Percentiles rank a stretch among this genome's conserved stretches.
phyloP scores from a whole-genome alignment of 106 monocot genomes.

The Vanilla planifolia region DNA sequence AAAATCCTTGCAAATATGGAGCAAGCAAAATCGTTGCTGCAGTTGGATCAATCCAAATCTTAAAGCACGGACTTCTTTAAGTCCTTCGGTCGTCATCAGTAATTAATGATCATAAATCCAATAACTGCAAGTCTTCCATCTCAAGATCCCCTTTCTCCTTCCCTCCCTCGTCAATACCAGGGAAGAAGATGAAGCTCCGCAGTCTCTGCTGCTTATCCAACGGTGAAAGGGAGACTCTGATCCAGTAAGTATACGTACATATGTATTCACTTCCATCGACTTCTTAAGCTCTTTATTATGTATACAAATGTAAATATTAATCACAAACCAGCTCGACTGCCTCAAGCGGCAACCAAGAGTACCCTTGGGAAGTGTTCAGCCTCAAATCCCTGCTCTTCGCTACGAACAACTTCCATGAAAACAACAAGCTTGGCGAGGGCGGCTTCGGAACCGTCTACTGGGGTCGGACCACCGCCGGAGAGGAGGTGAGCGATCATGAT shows the following conservation, averaged over 20 bases:
- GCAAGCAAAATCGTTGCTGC: too few species aligned
- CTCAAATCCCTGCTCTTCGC: conserved; percentile 14
- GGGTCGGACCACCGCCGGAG: conserved; percentile 10
- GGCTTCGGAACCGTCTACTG: conserved; percentile 21
- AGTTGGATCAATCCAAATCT: too few species aligned
- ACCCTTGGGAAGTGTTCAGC: conserved; percentile 14
- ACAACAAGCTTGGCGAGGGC: conserved; percentile 19
- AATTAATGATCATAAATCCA: too few species aligned
- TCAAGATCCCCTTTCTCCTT: background rate
- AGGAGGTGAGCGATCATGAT: conserved; percentile 1
- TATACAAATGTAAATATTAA: background rate
- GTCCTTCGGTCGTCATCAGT: too few species aligned
- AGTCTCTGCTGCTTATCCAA: background rate
- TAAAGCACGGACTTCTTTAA: too few species aligned
- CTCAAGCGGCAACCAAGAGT: background rate
- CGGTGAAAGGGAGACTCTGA: background rate
- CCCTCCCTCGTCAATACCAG: background rate
- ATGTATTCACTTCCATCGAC: background rate
- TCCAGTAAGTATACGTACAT: background rate
- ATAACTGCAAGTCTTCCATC: too few species aligned
- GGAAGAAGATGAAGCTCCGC: background rate
- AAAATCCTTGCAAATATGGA: too few species aligned
- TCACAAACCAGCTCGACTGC: background rate
- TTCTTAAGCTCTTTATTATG: background rate
- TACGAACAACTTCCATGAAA: conserved; percentile 14